Evolutionary conservation across 352 stramenopile species (phyloP).

Genomic region (Sclerospora graminicola): DNA sequence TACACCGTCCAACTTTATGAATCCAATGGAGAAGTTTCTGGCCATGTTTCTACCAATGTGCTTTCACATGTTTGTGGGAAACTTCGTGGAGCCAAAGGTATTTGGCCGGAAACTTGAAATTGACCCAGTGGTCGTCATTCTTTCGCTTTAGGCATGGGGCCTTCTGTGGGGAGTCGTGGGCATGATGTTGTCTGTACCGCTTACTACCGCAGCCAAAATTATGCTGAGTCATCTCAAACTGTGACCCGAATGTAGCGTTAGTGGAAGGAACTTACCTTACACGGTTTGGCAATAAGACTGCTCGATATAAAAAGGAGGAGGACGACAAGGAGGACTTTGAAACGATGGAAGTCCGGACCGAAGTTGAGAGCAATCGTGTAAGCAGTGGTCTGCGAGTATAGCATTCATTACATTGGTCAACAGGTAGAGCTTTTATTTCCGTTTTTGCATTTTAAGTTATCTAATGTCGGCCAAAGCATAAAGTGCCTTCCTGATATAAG

Average conservation of each 20-base stretch:
- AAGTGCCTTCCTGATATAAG: too few species aligned
- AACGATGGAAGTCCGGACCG: conserved; percentile 63
- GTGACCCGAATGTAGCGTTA: conserved; percentile 77
- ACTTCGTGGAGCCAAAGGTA: conserved; percentile 84
- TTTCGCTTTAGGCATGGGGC: conserved; percentile 79
- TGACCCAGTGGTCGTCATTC: conserved; percentile 77
- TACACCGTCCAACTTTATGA: conserved; percentile 75
- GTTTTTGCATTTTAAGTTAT: too few species aligned
- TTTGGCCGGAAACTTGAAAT: too few species aligned
- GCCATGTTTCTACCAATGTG: conserved; percentile 77
- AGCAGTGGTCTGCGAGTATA: too few species aligned
- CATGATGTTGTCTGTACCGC: too few species aligned
- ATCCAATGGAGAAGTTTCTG: conserved; percentile 85
- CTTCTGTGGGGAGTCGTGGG: conserved; percentile 79
- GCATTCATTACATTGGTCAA: too few species aligned
- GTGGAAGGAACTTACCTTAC: conserved; percentile 83
- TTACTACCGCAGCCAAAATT: conserved; percentile 78
- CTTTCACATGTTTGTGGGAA: conserved; percentile 86
- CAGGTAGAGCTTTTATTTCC: too few species aligned
- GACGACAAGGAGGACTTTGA: too few species aligned
- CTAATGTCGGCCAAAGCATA: too few species aligned
- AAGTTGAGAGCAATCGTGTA: conserved; percentile 53
- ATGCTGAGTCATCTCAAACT: conserved; percentile 81
- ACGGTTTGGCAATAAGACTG: too few species aligned
- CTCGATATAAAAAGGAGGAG: too few species aligned